phyloP scores from a whole-genome alignment of 805 yeast species.

The Wickerhamomyces xylosicus region DNA sequence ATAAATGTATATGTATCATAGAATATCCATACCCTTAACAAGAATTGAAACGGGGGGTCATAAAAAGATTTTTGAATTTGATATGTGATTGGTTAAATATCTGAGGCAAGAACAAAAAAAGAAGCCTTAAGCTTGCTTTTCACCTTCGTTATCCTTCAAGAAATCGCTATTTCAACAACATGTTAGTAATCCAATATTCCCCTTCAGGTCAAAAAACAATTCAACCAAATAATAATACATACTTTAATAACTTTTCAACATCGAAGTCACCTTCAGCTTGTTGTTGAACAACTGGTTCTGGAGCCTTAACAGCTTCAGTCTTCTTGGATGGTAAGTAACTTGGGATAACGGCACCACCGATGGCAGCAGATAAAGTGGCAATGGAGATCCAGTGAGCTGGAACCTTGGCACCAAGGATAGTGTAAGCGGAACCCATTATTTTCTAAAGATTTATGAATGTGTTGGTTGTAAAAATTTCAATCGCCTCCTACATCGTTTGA shows the following conservation, averaged over 20 bases:
- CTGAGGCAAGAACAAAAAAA: neutral
- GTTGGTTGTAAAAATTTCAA: neutral
- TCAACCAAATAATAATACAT: conserved; percentile 5
- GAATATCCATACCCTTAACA: neutral
- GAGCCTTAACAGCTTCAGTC: conserved; percentile 13
- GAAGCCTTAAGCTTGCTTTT: neutral
- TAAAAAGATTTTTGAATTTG: too few relatives aligned
- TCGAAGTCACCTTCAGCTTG: conserved; percentile 20
- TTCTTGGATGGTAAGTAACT: conserved; percentile 11
- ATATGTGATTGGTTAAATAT: neutral
- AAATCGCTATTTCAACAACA: conserved; percentile 13
- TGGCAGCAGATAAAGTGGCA: conserved; percentile 22
- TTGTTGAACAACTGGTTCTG: conserved; percentile 18
- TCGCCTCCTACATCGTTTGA: too few relatives aligned
- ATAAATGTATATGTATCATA: neutral
- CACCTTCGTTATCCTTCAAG: conserved; percentile 19
- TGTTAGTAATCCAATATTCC: conserved; percentile 4
- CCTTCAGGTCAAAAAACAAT: too few relatives aligned
- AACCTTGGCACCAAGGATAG: conserved; percentile 19
- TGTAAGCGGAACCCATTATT: conserved; percentile 20
- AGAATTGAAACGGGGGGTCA: neutral
- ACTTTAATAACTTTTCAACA: conserved; percentile 23
- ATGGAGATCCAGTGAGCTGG: conserved; percentile 24
- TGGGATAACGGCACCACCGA: conserved; percentile 21
- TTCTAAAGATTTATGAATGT: neutral